Conservation (phyloP, 768 basidiomycete genomes). For the Boletus rubroflammeus region DNA sequence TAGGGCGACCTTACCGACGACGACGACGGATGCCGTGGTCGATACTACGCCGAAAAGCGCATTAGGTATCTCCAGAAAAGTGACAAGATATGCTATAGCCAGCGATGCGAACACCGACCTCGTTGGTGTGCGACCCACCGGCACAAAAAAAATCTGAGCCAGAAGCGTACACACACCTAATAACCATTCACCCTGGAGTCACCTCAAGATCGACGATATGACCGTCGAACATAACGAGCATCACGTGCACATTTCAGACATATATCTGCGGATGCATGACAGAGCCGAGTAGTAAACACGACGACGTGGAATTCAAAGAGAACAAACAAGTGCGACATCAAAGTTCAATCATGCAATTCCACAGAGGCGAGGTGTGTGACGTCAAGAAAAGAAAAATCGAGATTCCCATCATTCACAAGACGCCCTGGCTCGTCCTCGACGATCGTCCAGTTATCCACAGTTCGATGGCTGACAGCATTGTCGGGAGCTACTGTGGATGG, state of each 20-base stretch:
- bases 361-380: slow-evolving; percentile 13
- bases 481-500: slow-evolving; percentile 8
- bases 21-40: slow-evolving; percentile 34
- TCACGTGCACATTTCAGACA: not conserved
- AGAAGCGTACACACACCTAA: not conserved
- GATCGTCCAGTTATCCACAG: slow-evolving; percentile 9
- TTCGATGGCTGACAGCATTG: not conserved
- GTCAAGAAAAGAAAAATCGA: slow-evolving; percentile 29
- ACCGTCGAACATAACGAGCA: not conserved
- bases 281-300: not conserved
- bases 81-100: not conserved
- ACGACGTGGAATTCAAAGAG: not conserved
- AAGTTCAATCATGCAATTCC: slow-evolving; percentile 11
- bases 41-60: too few species aligned
- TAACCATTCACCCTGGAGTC: not conserved
- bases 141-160: not conserved
- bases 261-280: not conserved
- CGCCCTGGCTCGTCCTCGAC: slow-evolving; percentile 20
- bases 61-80: not conserved
- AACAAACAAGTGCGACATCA: not conserved
- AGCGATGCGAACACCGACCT: not conserved
- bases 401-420: slow-evolving; percentile 20
- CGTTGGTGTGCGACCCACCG: not conserved
- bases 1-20: slow-evolving; percentile 40
- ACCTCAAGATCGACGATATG: not conserved